These are phyloP conservation scores for Gastrolobium bilobum DNA, from an alignment of 306 rosid genomes.

Conservation along the genomic window DNA sequence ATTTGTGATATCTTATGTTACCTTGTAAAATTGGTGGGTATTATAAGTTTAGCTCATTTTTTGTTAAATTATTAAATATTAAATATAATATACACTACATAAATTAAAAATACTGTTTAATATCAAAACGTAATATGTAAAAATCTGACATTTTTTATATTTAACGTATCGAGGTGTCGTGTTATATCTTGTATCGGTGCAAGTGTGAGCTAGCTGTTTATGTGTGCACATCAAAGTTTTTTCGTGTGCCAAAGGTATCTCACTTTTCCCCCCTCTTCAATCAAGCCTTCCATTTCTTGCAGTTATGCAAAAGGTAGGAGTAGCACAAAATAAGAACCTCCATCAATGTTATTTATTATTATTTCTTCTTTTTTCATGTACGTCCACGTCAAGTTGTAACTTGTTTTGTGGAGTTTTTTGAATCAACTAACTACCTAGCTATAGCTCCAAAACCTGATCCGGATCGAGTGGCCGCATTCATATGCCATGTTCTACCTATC, in stretches of 20 bases:
- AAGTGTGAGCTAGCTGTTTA: constrained; percentile 15
- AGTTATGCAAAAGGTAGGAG: constrained; percentile 46
- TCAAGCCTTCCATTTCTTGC: constrained; percentile 24
- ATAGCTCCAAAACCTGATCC: not conserved
- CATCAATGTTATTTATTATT: constrained; percentile 33
- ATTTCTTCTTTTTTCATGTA: constrained; percentile 24
- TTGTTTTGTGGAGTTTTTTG: not conserved
- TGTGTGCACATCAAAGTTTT: constrained; percentile 40
- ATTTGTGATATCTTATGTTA: too few species aligned
- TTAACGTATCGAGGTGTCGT: too few species aligned
- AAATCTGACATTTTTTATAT: too few species aligned
- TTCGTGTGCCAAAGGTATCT: constrained; percentile 41
- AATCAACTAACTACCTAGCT: constrained; percentile 17
- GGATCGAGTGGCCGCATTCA: constrained; percentile 1
- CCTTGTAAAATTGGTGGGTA: too few species aligned
- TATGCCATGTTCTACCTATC: constrained; percentile 16
- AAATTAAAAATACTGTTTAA: too few species aligned
- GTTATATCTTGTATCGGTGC: too few species aligned
- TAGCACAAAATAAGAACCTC: constrained; percentile 37
- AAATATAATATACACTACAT: too few species aligned
- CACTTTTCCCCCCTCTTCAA: not conserved
- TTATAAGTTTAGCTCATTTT: too few species aligned
- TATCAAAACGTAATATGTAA: too few species aligned
- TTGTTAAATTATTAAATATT: too few species aligned
- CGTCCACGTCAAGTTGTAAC: constrained; percentile 5